These are phyloP conservation scores for Paracorniculantispora psalliotae DNA, from an alignment of 2,329 filamentous ascomycete species.

Conservation along the genomic window DNA sequence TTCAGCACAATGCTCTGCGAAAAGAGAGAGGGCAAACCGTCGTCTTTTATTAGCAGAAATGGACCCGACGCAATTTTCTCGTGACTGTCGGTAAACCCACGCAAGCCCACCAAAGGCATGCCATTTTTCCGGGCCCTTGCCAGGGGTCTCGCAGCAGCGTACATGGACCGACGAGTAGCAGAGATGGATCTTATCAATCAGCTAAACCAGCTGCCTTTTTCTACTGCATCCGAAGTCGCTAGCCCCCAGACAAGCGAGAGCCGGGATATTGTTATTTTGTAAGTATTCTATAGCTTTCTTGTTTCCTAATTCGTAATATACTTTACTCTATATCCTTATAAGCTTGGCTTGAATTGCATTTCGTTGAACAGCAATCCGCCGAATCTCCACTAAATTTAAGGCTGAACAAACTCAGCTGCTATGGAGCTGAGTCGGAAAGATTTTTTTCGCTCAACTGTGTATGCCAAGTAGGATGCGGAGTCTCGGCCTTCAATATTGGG, in stretches of 20 bases:
- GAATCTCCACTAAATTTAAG: background rate
- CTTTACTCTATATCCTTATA: too few relatives aligned
- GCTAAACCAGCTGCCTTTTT: background rate
- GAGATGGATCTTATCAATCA: conserved; percentile 12
- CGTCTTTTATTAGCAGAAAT: background rate
- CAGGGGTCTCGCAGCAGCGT: background rate
- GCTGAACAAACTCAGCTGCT: background rate
- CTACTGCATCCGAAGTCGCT: background rate
- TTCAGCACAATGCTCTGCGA: background rate
- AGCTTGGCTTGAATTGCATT: too few relatives aligned
- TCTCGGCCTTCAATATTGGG: background rate
- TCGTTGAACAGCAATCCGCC: too few relatives aligned
- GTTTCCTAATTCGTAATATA: background rate
- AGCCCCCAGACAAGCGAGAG: background rate
- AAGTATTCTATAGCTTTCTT: too few relatives aligned
- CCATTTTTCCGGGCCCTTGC: conserved; percentile 3
- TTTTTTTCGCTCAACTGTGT: background rate
- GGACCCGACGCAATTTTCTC: background rate
- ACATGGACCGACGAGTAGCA: background rate
- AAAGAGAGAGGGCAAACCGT: background rate
- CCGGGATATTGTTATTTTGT: too few relatives aligned
- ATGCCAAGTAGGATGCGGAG: background rate
- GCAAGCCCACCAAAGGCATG: background rate
- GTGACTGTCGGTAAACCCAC: background rate
- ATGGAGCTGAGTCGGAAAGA: background rate